These are phyloP conservation scores for Phanerochaete carnosa DNA, from an alignment of 768 basidiomycete genomes.

Conservation along the genomic window DNA sequence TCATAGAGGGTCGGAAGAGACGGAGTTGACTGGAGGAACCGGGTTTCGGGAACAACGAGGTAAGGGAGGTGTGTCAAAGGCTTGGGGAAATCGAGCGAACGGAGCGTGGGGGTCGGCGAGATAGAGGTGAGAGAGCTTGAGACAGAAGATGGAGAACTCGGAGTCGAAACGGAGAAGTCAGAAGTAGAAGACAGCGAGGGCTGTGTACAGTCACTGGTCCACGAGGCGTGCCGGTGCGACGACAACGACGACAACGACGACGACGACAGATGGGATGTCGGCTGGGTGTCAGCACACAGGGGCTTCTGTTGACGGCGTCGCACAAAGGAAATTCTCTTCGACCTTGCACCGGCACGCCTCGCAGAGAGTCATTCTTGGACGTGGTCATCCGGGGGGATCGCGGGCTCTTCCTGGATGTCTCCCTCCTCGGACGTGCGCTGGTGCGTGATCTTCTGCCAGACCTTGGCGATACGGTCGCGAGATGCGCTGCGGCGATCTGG, in stretches of 20 bases:
- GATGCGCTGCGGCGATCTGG: neutral
- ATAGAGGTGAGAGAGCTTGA: neutral
- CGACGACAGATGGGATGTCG: neutral
- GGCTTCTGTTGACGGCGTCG: neutral
- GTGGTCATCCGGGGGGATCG: neutral
- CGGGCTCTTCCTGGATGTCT: slow-evolving; percentile 3
- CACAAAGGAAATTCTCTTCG: neutral
- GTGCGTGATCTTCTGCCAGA: slow-evolving; percentile 21
- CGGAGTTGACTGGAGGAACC: neutral
- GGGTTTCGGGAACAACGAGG: neutral
- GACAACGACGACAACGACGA: neutral
- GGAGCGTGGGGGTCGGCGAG: neutral
- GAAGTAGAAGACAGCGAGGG: neutral
- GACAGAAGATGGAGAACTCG: neutral
- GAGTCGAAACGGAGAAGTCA: neutral
- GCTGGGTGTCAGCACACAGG: neutral
- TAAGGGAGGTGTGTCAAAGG: neutral
- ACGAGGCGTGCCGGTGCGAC: neutral
- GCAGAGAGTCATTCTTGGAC: neutral
- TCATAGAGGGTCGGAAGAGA: slow-evolving; percentile 22
- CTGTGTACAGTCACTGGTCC: neutral
- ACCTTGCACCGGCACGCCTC: neutral
- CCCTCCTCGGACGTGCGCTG: slow-evolving; percentile 3
- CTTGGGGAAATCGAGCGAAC: neutral
- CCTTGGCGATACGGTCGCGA: slow-evolving; percentile 9